Base-by-base conservation (phyloP, 768 basidiomycete genomes). In the Gelatoporia subvermispora region DNA sequence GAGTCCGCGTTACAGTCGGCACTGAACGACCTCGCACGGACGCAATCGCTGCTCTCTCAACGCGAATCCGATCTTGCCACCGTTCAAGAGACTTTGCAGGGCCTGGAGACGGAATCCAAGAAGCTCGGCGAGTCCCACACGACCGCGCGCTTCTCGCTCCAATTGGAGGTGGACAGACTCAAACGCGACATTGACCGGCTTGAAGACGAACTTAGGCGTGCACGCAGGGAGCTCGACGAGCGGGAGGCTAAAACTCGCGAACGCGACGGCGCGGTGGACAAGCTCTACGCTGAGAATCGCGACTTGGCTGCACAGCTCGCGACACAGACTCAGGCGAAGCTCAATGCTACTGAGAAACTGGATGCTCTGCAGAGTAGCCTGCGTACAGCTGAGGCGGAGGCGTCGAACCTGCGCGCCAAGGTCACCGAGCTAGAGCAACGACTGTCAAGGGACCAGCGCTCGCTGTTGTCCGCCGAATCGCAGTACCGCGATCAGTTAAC, bases 401-500 rank as follows among this genome's bases (percentile, higher is more conserved):
- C 84, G 8, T 68, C 71, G 2, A 65, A 63, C 1, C 73, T 83
- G 37, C 84, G 83, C 42, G 67, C 78, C 2, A 81, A 81, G 43
- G 74, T 85, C 3, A 72, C 75, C 16, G 88, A 93, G 21, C 69
- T 96, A 40, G 95, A 98, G 70, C 74, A 77, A 51, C 72, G 90
- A 49, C 66, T 94, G 53, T 79, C 81, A 35, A 91, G 90, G 65
- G 92, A 93, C 53, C 88, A 93, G 64, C 74, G 88, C 34, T 73
- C 80, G 36, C 62, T 93, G 50, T 63, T 90, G 53, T 64, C 68
- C 20, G 81, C 84, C 2, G 93, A 95, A 66, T 78, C 70, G 46
- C 85, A 91, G 66, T 93, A 89, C 61, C 76, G 93, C 22, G 90
- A 95, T 67, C 94, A 97, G 68, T 66, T 95, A 28, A 93, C 91